Base-by-base conservation (phyloP, 2,329 filamentous ascomycete genomes). In the Chaetomiaceae sp. region DNA sequence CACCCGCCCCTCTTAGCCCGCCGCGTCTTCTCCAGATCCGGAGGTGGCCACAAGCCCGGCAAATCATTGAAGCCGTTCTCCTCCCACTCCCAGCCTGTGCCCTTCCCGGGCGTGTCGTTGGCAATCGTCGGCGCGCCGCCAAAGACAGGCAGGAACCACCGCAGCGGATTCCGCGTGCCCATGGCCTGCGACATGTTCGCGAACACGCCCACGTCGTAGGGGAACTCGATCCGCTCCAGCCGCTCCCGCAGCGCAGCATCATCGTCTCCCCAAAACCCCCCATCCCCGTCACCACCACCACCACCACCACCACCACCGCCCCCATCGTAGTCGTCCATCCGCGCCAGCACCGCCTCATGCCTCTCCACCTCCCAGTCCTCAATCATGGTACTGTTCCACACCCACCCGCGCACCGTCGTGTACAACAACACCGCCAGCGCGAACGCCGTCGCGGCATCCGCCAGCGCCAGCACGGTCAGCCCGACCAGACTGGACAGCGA, bases 151-250 rank as follows among this genome's bases (percentile, higher is more conserved):
- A 79, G 76, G 47, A 88, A 67, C 87, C 87, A 93, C 6, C 74
- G 61, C 0, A 88, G 53, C 0, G 77, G 57, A 59, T 87, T 88
- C 7, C 61, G 54, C 0, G 78, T 82, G 4, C 86, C 85, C 84
- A 93, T 90, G 14, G 81, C 84, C 60, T 87, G 82, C 14, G 75
- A 73, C 60, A 91, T 73, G 62, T 94, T 94, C 29, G 68, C 62
- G 68, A 79, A 88, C 56, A 93, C 70, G 40, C 85, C 86, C 36
- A 91, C 67, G 58, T 94, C 87, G 65, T 89, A 93, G 0, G 87
- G 88, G 56, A 88, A 93, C 63, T 91, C 85, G 57, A 90, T 77
- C 43, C 73, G 76, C 47, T 76, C 70, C 35, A 86, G 74, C n/a
- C 33, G 10, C 12, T 42, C 24, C 9, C 70, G 66, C 2, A 82